These are phyloP conservation scores for Fusarium zealandicum DNA, from an alignment of 2,329 filamentous ascomycete genomes.

Conservation along the genomic window DNA sequence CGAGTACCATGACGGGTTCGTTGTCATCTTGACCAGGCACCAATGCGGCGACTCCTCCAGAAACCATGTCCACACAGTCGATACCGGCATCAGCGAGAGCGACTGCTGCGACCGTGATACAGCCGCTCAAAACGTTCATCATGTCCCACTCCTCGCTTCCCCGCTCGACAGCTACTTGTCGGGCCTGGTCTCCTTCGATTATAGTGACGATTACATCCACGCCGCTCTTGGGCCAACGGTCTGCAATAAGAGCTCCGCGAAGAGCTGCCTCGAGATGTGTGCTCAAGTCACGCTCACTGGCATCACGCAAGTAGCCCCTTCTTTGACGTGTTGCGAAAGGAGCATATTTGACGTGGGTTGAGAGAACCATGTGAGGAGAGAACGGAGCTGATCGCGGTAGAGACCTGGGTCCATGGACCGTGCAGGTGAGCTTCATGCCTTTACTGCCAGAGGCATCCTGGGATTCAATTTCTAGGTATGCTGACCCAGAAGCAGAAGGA, in stretches of 20 bases:
- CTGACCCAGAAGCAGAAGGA: constrained; percentile 91
- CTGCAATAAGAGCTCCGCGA: constrained; percentile 87
- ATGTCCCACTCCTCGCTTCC: constrained; percentile 78
- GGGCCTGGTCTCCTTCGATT: constrained; percentile 90
- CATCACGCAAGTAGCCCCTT: constrained; percentile 85
- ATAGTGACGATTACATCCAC: constrained; percentile 95
- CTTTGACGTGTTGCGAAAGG: constrained; percentile 87
- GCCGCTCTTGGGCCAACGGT: constrained; percentile 97
- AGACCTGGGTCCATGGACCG: constrained; percentile 90
- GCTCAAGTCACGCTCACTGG: constrained; percentile 85
- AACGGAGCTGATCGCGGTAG: constrained; percentile 90
- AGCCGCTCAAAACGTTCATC: constrained; percentile 91
- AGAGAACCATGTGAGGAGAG: constrained; percentile 88
- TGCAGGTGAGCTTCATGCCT: constrained; percentile 89
- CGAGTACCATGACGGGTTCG: constrained; percentile 67
- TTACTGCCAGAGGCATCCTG: constrained; percentile 58
- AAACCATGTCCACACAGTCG: constrained; percentile 90
- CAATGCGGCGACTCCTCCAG: constrained; percentile 87
- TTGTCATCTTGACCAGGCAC: constrained; percentile 54
- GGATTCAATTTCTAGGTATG: constrained; percentile 76
- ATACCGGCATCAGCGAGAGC: constrained; percentile 95
- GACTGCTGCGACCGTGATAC: constrained; percentile 91
- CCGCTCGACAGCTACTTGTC: constrained; percentile 54
- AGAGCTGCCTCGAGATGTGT: constrained; percentile 92
- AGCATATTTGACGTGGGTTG: constrained; percentile 94